These are phyloP conservation scores for Trichoderma pleuroti DNA, from an alignment of 2,329 filamentous ascomycete genomes.

Conservation along the genomic window DNA sequence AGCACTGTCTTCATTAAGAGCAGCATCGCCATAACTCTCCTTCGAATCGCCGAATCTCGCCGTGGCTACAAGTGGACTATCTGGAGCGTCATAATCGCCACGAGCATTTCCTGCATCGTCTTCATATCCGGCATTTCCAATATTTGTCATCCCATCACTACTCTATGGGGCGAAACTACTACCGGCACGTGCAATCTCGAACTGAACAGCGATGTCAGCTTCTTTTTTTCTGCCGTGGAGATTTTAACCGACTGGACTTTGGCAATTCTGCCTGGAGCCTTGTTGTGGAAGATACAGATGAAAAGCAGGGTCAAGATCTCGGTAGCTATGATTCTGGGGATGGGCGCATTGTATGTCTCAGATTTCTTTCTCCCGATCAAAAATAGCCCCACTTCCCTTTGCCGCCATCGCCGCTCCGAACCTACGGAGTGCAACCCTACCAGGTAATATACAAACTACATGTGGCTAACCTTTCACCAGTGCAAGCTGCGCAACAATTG, in stretches of 20 bases:
- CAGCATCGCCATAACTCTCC: constrained; percentile 10
- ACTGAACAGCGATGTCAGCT: constrained; percentile 11
- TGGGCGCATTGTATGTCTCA: constrained; percentile 14
- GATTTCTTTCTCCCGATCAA: not conserved
- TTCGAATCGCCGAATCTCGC: constrained; percentile 7
- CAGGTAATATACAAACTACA: not conserved
- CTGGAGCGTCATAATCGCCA: constrained; percentile 11
- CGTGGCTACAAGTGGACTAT: constrained; percentile 8
- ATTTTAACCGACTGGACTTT: constrained; percentile 9
- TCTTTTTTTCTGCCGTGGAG: constrained; percentile 11
- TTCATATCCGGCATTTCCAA: constrained; percentile 13
- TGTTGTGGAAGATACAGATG: constrained; percentile 10
- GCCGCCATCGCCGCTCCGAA: no score
- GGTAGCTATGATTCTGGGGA: constrained; percentile 6
- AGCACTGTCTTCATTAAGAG: constrained; percentile 12
- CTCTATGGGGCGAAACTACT: constrained; percentile 11
- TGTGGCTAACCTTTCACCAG: not conserved
- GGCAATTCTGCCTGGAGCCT: not conserved
- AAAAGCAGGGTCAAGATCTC: constrained; percentile 11
- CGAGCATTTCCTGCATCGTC: constrained; percentile 6
- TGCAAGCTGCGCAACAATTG: constrained; percentile 15
- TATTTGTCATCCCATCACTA: constrained; percentile 16
- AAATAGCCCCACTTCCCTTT: not conserved
- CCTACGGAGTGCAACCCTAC: not conserved
- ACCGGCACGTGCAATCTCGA: constrained; percentile 5